Evolutionary conservation across 441 rosid genomes (phyloP).

Genomic region (Isatis lusitanica): DNA sequence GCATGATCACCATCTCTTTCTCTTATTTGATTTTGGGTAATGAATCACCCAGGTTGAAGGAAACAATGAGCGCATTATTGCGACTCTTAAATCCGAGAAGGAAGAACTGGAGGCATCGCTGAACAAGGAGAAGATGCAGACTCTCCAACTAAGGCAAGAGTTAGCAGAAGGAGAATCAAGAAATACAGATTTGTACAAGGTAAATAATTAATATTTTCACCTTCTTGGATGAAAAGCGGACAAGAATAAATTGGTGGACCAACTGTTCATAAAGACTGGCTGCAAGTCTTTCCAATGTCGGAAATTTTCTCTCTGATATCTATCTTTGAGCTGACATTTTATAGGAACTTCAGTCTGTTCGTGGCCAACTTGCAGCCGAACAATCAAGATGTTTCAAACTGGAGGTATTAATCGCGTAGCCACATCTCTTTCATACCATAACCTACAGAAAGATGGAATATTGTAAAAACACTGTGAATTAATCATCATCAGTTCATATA

Average conservation of each 20-base stretch:
- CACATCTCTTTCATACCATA: slow-evolving; percentile 2
- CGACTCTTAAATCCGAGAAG: slow-evolving; percentile 71
- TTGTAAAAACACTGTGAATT: background rate
- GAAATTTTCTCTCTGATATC: background rate
- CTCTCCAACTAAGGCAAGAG: slow-evolving; percentile 76
- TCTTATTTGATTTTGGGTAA: background rate
- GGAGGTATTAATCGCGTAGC: slow-evolving; percentile 55
- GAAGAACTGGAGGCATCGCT: slow-evolving; percentile 78
- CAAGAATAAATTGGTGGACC: slow-evolving; percentile 13
- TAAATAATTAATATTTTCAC: slow-evolving; percentile 33
- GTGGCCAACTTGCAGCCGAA: slow-evolving; percentile 91
- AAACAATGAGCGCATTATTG: slow-evolving; percentile 46
- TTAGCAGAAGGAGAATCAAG: slow-evolving; percentile 75
- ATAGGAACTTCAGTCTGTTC: slow-evolving; percentile 93
- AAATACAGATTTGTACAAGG: slow-evolving; percentile 83
- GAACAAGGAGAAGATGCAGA: slow-evolving; percentile 69
- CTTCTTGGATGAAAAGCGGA: slow-evolving; percentile 1
- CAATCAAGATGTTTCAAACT: slow-evolving; percentile 96
- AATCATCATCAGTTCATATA: background rate
- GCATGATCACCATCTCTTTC: slow-evolving; percentile 12
- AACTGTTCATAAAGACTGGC: slow-evolving; percentile 9
- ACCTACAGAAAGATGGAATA: background rate
- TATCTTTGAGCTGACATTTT: slow-evolving; percentile 3
- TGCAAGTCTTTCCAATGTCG: background rate
- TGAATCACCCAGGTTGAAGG: slow-evolving; percentile 55